Evolutionary conservation across 192 early-diverging fungal species (phyloP).

Genomic region (Diversispora epigaea): DNA sequence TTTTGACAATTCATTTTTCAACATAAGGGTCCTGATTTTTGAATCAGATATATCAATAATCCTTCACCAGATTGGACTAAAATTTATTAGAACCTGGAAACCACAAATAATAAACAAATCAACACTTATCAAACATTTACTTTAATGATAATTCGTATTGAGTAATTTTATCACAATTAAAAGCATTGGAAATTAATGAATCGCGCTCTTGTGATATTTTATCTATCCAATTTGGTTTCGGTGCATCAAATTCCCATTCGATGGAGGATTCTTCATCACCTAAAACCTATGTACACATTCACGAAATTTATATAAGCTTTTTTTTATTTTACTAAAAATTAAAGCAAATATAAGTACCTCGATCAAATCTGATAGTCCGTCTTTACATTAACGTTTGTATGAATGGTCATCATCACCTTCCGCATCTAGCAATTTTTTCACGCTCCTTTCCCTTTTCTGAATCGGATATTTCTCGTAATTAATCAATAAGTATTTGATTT

Average conservation of each 20-base stretch:
- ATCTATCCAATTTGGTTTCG: conserved; percentile 10
- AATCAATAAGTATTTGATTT: conserved; percentile 13
- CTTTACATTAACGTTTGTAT: conserved; percentile 4
- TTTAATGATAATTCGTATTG: conserved; percentile 17
- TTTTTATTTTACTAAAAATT: conserved; percentile 17
- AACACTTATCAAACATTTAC: neutral
- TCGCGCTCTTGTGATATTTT: neutral
- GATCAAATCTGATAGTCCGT: neutral
- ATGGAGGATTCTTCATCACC: conserved; percentile 5
- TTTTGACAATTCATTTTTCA: conserved; percentile 10
- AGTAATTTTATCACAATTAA: conserved; percentile 6
- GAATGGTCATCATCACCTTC: neutral
- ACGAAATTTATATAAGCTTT: conserved; percentile 10
- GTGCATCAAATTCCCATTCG: conserved; percentile 17
- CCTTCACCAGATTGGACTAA: conserved; percentile 24
- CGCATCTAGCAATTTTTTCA: conserved; percentile 12
- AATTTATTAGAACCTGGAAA: conserved; percentile 13
- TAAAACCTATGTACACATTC: conserved; percentile 1
- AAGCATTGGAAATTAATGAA: neutral
- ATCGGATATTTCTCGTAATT: conserved; percentile 3
- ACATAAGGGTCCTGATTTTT: neutral
- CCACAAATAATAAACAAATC: conserved; percentile 1
- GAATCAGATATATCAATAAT: conserved; percentile 28
- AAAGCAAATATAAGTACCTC: conserved; percentile 13
- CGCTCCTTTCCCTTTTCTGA: neutral